Conservation (phyloP, 169 alveolate genomes). For the Toxoplasma gondii region DNA sequence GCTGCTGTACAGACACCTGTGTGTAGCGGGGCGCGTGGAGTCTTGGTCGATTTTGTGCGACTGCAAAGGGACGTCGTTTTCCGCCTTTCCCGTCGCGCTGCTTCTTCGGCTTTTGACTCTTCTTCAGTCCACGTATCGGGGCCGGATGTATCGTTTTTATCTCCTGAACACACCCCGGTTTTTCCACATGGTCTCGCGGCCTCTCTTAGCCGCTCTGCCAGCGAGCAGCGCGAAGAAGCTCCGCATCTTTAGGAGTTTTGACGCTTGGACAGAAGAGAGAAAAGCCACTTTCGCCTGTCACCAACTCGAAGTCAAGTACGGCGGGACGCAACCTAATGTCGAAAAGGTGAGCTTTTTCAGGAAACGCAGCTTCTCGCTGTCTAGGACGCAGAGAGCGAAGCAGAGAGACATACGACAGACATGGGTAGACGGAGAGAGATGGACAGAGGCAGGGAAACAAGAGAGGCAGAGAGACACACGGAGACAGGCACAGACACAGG, state of each 20-base stretch:
- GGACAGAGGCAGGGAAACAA: too few species aligned
- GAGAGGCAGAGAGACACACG: too few species aligned
- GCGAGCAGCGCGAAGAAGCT: constrained; percentile 13
- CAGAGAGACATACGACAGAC: too few species aligned
- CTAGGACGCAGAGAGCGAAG: too few species aligned
- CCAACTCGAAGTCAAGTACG: constrained; percentile 33
- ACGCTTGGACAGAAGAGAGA: constrained; percentile 29
- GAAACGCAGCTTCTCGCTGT: too few species aligned
- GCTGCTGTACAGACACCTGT: neutral
- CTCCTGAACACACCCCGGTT: constrained; percentile 38
- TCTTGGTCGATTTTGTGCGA: constrained; percentile 41
- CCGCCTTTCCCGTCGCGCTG: constrained; percentile 34
- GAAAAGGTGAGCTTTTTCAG: neutral
- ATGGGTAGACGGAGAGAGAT: too few species aligned
- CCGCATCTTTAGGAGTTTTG: neutral
- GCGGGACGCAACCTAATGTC: constrained; percentile 28
- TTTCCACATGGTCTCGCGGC: constrained; percentile 19
- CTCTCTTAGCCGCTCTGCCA: constrained; percentile 26
- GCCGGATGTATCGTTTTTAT: constrained; percentile 26
- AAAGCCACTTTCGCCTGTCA: neutral
- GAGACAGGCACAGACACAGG: too few species aligned
- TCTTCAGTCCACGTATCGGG: constrained; percentile 29
- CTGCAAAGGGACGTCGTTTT: constrained; percentile 33
- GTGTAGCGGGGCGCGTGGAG: constrained; percentile 45
- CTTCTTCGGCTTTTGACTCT: neutral